Conservation (phyloP, 2,329 filamentous ascomycete species). For the Cladosporium sp. region DNA sequence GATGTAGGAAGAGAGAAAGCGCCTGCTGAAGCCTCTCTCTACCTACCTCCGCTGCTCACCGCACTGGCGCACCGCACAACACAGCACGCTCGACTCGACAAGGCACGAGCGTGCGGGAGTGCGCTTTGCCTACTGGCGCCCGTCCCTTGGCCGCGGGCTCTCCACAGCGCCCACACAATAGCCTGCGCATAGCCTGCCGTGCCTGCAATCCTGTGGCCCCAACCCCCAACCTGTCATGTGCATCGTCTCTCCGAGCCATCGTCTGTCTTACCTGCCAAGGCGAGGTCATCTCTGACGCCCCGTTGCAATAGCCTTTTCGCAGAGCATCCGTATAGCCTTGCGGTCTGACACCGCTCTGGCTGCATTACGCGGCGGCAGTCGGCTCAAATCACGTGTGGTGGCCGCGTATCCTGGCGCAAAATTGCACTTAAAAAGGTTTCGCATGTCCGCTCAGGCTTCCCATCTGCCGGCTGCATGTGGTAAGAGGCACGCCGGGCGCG, state of each 20-base stretch:
- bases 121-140: background rate
- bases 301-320: background rate
- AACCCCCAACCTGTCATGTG: constrained; percentile 3
- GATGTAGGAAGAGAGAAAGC: constrained; percentile 8
- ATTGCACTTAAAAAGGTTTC: background rate
- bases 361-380: background rate
- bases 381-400: background rate
- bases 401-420: background rate
- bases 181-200: background rate
- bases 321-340: background rate
- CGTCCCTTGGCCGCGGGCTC: constrained; percentile 3
- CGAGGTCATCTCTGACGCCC: background rate
- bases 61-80: background rate
- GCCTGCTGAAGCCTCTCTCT: background rate
- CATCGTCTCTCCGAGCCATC: background rate
- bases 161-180: background rate
- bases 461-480: background rate
- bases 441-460: background rate
- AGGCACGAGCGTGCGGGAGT: background rate
- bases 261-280: background rate
- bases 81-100: background rate
- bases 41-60: background rate
- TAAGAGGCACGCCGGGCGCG: background rate
- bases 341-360: background rate
- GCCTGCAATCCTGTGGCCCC: constrained; percentile 1